Conservation (phyloP, 805 yeast species). For the Barnettozyma salicaria region DNA sequence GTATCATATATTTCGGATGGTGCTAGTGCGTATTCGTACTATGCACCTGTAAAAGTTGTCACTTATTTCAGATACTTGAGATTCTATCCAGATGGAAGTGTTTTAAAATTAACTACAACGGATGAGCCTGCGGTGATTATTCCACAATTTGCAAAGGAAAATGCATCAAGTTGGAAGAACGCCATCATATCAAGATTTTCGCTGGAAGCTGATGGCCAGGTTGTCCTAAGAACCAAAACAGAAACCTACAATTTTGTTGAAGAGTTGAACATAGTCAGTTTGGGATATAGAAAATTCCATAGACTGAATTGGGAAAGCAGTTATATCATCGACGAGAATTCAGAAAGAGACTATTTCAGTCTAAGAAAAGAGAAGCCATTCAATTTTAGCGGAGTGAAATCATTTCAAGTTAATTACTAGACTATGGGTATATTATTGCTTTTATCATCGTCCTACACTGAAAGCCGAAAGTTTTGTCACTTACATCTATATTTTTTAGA, state of each 20-base stretch:
- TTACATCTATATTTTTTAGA: no score
- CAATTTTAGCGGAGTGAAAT: conserved; percentile 59
- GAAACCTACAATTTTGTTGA: conserved; percentile 59
- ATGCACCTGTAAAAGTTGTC: conserved; percentile 72
- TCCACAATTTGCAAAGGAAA: conserved; percentile 39
- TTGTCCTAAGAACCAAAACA: conserved; percentile 53
- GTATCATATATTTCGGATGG: conserved; percentile 85
- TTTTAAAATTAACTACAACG: conserved; percentile 62
- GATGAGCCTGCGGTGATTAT: conserved; percentile 68
- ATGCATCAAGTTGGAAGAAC: conserved; percentile 29
- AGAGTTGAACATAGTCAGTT: conserved; percentile 49
- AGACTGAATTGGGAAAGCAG: conserved; percentile 68
- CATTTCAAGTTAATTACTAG: conserved; percentile 19
- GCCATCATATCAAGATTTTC: conserved; percentile 34
- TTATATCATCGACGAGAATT: conserved; percentile 50
- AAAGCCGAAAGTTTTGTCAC: no score
- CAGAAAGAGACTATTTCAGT: conserved; percentile 49
- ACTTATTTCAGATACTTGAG: conserved; percentile 84
- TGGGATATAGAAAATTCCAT: conserved; percentile 61
- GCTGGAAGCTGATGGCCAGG: conserved; percentile 47
- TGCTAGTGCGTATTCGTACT: conserved; percentile 57
- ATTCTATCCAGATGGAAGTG: conserved; percentile 73
- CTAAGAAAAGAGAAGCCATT: conserved; percentile 73
- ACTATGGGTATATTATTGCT: no score
- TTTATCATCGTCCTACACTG: no score